A percentile compares a stretch with the other conserved stretches of the same genome.
phyloP scores from a whole-genome alignment of 2,329 filamentous ascomycete species.

The Pseudogymnoascus sp. region DNA sequence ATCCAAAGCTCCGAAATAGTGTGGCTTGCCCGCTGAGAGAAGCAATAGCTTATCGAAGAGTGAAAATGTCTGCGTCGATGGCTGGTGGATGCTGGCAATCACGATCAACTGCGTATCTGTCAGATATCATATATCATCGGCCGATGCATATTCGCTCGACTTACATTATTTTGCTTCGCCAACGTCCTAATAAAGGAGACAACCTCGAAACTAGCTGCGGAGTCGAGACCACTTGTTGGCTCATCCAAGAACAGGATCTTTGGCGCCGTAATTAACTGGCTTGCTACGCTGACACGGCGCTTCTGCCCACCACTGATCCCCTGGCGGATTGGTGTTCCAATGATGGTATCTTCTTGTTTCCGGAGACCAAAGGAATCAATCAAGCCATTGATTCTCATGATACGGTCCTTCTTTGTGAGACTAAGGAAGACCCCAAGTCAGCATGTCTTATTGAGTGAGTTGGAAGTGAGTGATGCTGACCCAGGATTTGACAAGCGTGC shows the following conservation, averaged over 20 bases:
- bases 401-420: conserved; percentile 5
- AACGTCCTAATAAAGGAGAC: conserved; percentile 61
- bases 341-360: conserved; percentile 57
- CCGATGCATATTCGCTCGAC: conserved; percentile 21
- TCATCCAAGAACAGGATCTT: conserved; percentile 47
- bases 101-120: conserved; percentile 53
- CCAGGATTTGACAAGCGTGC: conserved; percentile 53
- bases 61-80: conserved; percentile 69
- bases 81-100: conserved; percentile 78
- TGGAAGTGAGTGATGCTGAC: conserved; percentile 28
- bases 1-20: conserved; percentile 61
- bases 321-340: conserved; percentile 65
- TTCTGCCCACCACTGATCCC: conserved; percentile 52
- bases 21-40: conserved; percentile 60
- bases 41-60: conserved; percentile 74
- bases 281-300: conserved; percentile 46
- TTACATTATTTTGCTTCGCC: conserved; percentile 56
- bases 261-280: conserved; percentile 48
- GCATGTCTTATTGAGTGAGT: neutral
- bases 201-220: conserved; percentile 64
- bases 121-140: conserved; percentile 21
- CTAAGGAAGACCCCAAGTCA: conserved; percentile 1
- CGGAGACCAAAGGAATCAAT: conserved; percentile 65
- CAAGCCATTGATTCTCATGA: conserved; percentile 36
- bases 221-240: conserved; percentile 47